Percentiles rank a stretch among this genome's conserved stretches.
These are phyloP conservation scores for Erysiphe pulchra DNA, from an alignment of 2,329 filamentous ascomycete species.

Conservation along the genomic window DNA sequence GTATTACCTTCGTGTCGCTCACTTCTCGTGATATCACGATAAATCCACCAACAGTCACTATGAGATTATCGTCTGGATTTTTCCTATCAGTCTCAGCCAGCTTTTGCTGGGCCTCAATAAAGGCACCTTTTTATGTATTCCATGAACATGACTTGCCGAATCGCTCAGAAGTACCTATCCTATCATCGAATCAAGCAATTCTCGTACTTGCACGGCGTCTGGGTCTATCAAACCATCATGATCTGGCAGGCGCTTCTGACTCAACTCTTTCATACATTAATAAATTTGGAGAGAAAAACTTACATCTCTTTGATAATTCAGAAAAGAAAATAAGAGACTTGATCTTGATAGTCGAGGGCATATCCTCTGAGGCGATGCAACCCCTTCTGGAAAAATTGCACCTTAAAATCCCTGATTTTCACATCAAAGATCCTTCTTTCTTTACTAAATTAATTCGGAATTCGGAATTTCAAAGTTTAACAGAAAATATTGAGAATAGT, in stretches of 20 bases:
- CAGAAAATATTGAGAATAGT: conserved; percentile 4
- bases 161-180: conserved; percentile 23
- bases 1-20: too few species aligned
- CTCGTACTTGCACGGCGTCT: conserved; percentile 33
- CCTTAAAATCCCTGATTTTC: conserved; percentile 21
- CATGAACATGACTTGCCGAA: conserved; percentile 11
- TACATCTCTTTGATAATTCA: conserved; percentile 22
- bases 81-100: conserved; percentile 15
- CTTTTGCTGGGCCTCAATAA: conserved; percentile 13
- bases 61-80: conserved; percentile 18
- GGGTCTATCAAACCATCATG: conserved; percentile 19
- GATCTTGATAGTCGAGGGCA: conserved; percentile 31
- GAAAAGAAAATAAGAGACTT: conserved; percentile 20
- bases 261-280: conserved; percentile 28
- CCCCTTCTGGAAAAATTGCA: conserved; percentile 18
- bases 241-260: conserved; percentile 16
- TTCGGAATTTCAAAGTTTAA: conserved; percentile 10
- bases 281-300: conserved; percentile 27
- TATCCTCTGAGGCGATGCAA: conserved; percentile 20
- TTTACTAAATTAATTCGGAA: conserved; percentile 11
- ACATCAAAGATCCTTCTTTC: conserved; percentile 19
- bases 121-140: conserved; percentile 27
- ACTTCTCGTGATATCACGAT: too few species aligned
- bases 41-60: conserved; percentile 3
- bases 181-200: conserved; percentile 20